phyloP scores from a whole-genome alignment of 306 rosid genomes.

The Quercus engelmannii region DNA sequence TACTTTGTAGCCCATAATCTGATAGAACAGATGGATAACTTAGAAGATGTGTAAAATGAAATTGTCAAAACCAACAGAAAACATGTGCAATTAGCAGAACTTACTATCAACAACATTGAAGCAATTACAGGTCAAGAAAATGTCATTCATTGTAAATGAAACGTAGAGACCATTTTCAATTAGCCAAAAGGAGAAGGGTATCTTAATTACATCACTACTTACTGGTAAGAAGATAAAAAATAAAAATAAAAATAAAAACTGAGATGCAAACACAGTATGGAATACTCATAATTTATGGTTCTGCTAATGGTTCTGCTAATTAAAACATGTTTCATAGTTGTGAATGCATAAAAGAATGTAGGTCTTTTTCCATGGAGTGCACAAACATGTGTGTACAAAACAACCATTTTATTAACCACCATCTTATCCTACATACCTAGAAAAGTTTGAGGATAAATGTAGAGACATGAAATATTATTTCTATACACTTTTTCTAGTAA shows the following conservation, averaged over 20 bases:
- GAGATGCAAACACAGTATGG: background rate
- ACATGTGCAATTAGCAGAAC: background rate
- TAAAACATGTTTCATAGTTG: background rate
- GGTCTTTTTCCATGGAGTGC: background rate
- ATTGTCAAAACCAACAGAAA: slow-evolving; percentile 23
- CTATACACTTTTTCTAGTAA: background rate
- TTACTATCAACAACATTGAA: slow-evolving; percentile 3
- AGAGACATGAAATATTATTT: background rate
- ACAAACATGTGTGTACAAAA: background rate
- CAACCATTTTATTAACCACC: background rate
- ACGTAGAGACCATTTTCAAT: background rate
- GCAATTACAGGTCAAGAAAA: slow-evolving; percentile 1
- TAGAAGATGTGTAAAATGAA: slow-evolving; percentile 3
- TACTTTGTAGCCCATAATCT: slow-evolving; percentile 98
- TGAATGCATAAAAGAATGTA: background rate
- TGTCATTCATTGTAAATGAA: background rate
- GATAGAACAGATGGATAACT: slow-evolving; percentile 37
- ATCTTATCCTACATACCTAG: background rate
- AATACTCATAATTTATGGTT: background rate
- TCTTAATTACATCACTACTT: background rate
- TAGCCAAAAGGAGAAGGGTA: background rate
- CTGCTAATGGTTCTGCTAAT: background rate
- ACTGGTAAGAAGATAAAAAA: background rate
- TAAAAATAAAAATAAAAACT: background rate
- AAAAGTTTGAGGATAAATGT: background rate